Percentiles rank a stretch among this genome's conserved stretches.
Conservation (phyloP, 176 grass and related monocot species). For the Elymus sibiricus region DNA sequence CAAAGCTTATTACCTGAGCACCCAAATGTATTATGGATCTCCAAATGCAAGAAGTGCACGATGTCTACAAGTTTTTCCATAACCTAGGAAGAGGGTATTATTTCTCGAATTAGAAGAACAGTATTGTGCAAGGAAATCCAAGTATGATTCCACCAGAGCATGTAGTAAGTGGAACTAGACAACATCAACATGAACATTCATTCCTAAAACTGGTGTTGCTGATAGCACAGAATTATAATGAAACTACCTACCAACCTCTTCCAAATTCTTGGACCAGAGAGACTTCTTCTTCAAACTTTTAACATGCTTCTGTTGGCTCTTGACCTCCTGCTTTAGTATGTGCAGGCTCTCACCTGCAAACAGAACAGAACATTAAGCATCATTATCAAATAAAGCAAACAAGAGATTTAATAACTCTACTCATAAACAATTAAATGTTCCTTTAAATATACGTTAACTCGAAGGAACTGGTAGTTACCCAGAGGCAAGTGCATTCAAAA, state of each 20-base stretch:
- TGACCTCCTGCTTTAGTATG: constrained; percentile 90
- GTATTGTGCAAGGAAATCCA: constrained; percentile 4
- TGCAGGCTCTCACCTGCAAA: constrained; percentile 77
- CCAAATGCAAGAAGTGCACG: constrained; percentile 94
- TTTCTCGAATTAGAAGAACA: constrained; percentile 11
- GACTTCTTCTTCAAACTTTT: constrained; percentile 86
- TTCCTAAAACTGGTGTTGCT: constrained; percentile 8
- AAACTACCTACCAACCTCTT: constrained; percentile 74
- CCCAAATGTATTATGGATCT: constrained; percentile 77
- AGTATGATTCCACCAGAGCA: neutral
- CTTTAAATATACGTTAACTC: neutral
- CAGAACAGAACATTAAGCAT: constrained; percentile 26
- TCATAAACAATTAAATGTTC: neutral
- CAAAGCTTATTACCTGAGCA: constrained; percentile 62
- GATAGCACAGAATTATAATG: constrained; percentile 27
- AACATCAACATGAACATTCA: constrained; percentile 5
- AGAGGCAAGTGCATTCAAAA: neutral
- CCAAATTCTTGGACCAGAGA: constrained; percentile 92
- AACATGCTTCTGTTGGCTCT: constrained; percentile 79
- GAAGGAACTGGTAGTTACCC: neutral
- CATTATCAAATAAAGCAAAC: neutral
- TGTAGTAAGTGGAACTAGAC: neutral
- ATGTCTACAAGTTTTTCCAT: constrained; percentile 96
- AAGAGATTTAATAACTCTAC: neutral
- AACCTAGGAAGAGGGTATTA: constrained; percentile 52